Base-by-base conservation (phyloP, 2,329 filamentous ascomycete species). In the Pleoardoris graminearum region DNA sequence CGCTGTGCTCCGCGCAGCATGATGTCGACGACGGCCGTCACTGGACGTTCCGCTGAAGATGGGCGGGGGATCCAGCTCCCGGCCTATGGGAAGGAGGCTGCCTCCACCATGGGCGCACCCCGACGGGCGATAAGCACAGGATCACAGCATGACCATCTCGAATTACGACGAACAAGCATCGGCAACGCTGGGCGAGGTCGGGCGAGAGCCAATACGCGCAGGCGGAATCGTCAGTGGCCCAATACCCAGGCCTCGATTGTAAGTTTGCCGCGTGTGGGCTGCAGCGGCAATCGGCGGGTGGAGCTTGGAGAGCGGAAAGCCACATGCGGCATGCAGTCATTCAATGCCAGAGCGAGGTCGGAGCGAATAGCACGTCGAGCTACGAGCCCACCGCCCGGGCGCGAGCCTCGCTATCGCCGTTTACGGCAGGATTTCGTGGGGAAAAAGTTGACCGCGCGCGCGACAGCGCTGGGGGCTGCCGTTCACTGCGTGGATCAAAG, bases 401-500 rank as follows among this genome's bases (percentile, higher is more conserved):
- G 41, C 38, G 19, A 43, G 49, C 51, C 55, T 62, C 55, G 52
- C 58, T 59, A 41, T 54, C 29, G 52, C 57, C 48, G 56, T 53
- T 59, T 63, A 53, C 54, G 58, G 67, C 68, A 70, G 67, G 65
- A 70, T 66, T 63, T 65, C 69, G 69, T 72, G 69, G 69, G 69
- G 69, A 66, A 66, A 62, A 67, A 67, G 63, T 59, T 56, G 57
- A 55, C 44, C 44, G 59, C 57, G 61, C 57, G 61, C 62, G 59
- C 64, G 59, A 66, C 59, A 63, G 59, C 50, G 43, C 53, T 61
- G 57, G 61, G 60, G 56, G 57, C 58, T 62, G 55, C 57, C 42
- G 51, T 59, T 51, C 45, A 60, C 48, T 57, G 53, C 61, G 49
- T 51, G 53, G 54, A 59, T 60, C 54, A 58, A 55, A 50, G 60